phyloP scores from a whole-genome alignment of 2,329 filamentous ascomycete genomes.

The Aspergillus fischeri region DNA sequence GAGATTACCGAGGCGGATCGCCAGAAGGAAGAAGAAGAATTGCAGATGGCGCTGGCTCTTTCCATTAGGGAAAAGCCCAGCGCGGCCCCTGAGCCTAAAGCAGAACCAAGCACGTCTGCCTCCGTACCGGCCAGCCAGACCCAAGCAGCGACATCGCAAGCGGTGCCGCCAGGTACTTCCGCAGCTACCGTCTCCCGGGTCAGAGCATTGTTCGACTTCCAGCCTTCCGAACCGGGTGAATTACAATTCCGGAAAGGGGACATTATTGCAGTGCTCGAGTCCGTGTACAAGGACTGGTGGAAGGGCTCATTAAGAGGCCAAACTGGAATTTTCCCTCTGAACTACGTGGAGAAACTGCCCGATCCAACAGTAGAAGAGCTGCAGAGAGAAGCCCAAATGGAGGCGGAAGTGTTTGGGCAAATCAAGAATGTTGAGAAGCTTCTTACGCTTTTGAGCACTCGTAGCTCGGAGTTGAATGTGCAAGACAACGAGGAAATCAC shows the following conservation, averaged over 20 bases:
- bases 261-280: slow-evolving; percentile 94
- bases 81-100: slow-evolving; percentile 31
- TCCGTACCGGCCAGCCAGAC: slow-evolving; percentile 34
- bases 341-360: slow-evolving; percentile 96
- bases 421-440: slow-evolving; percentile 77
- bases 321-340: slow-evolving; percentile 95
- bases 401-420: slow-evolving; percentile 72
- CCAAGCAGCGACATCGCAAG: slow-evolving; percentile 48
- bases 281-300: slow-evolving; percentile 99
- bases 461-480: slow-evolving; percentile 71
- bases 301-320: slow-evolving; percentile 90
- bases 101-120: slow-evolving; percentile 35
- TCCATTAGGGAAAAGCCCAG: slow-evolving; percentile 79
- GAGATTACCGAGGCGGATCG: slow-evolving; percentile 85
- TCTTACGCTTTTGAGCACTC: slow-evolving; percentile 84
- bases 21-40: slow-evolving; percentile 92
- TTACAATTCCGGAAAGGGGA: slow-evolving; percentile 95
- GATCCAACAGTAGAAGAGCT: slow-evolving; percentile 93
- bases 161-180: slow-evolving; percentile 76
- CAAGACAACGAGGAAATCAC: slow-evolving; percentile 98
- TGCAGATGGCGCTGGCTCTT: slow-evolving; percentile 91
- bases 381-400: slow-evolving; percentile 93
- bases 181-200: slow-evolving; percentile 95
- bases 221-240: slow-evolving; percentile 88
- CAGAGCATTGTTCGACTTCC: slow-evolving; percentile 89